phyloP scores from a whole-genome alignment of 208 protist genomes.

The Strigomonas galati region DNA sequence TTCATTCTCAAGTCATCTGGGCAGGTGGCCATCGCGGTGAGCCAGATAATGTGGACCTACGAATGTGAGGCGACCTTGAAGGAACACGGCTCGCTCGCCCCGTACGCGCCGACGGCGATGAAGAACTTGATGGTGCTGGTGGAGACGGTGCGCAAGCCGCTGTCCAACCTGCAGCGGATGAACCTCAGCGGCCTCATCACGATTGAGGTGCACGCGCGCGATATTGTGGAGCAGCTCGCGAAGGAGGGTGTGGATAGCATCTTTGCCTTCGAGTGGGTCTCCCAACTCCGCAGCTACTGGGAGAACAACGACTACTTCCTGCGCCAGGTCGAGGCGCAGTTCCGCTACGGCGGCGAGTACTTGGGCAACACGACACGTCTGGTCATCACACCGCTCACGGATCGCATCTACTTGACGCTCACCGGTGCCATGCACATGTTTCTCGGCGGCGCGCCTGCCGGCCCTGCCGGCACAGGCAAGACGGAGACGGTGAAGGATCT shows the following conservation, averaged over 20 bases:
- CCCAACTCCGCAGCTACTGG: slow-evolving; percentile 96
- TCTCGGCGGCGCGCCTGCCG: slow-evolving; percentile 91
- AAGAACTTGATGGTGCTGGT: slow-evolving; percentile 89
- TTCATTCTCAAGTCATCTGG: slow-evolving; percentile 85
- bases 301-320: slow-evolving; percentile 91
- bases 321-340: slow-evolving; percentile 91
- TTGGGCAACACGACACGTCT: slow-evolving; percentile 96
- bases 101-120: slow-evolving; percentile 82
- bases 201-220: slow-evolving; percentile 95
- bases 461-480: slow-evolving; percentile 94
- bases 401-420: slow-evolving; percentile 96
- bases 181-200: slow-evolving; percentile 95
- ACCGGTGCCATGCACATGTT: slow-evolving; percentile 96
- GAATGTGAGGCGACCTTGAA: slow-evolving; percentile 84
- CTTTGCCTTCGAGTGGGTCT: slow-evolving; percentile 96
- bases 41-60: slow-evolving; percentile 94
- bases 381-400: slow-evolving; percentile 96
- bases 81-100: slow-evolving; percentile 75
- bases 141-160: slow-evolving; percentile 80
- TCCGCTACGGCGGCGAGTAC: slow-evolving; percentile 96
- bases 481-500: slow-evolving; percentile 98
- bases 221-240: slow-evolving; percentile 92
- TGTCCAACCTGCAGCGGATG: slow-evolving; percentile 89
- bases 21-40: slow-evolving; percentile 91
- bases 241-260: slow-evolving; percentile 76